Evolutionary conservation across 257 asterid genomes (phyloP).

Genomic region (Primulina huaijiensis): DNA sequence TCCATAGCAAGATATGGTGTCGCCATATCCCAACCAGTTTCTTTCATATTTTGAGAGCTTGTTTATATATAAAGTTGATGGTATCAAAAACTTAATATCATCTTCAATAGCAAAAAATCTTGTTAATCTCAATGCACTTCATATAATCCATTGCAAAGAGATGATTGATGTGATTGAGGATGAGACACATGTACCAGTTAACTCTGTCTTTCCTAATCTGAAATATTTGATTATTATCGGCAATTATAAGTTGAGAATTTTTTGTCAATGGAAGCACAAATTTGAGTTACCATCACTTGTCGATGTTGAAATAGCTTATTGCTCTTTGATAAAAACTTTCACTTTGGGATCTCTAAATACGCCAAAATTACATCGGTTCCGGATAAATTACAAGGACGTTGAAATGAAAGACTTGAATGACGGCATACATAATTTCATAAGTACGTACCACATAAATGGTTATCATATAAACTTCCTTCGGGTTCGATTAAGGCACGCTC

Average conservation of each 20-base stretch:
- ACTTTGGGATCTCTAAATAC: neutral
- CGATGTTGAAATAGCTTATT: neutral
- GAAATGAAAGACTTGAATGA: neutral
- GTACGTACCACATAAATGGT: no score
- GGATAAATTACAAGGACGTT: neutral
- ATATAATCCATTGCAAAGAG: neutral
- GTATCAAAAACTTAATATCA: slow-evolving; percentile 18
- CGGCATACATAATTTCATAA: no score
- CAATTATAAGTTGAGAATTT: neutral
- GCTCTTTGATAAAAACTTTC: neutral
- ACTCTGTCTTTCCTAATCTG: no score
- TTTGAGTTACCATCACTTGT: slow-evolving; percentile 6
- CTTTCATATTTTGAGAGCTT: slow-evolving; percentile 9
- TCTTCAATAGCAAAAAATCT: slow-evolving; percentile 18
- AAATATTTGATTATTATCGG: neutral
- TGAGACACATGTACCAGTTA: neutral
- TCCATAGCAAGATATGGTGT: slow-evolving; percentile 13
- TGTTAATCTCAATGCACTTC: slow-evolving; percentile 17
- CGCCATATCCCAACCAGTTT: neutral
- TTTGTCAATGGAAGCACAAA: neutral
- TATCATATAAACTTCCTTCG: no score
- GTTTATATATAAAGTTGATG: neutral
- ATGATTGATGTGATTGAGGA: slow-evolving; percentile 19
- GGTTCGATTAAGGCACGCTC: no score
- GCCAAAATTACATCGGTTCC: neutral